phyloP scores from a whole-genome alignment of 2,329 filamentous ascomycete species.

The Fusarium nurragi region DNA sequence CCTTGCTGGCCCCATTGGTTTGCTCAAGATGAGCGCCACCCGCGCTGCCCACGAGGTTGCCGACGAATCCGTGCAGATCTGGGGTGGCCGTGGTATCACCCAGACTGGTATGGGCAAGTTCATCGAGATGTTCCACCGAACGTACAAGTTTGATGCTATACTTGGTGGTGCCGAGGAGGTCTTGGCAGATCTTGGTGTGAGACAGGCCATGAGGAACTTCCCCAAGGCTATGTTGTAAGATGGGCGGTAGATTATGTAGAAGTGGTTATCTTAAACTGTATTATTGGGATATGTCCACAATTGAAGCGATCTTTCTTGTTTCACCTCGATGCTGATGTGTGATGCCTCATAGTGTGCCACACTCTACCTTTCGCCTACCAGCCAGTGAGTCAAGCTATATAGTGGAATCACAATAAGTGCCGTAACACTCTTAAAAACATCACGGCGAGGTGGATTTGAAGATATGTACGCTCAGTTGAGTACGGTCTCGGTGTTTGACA shows the following conservation, averaged over 20 bases:
- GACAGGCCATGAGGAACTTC: slow-evolving; percentile 85
- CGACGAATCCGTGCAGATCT: slow-evolving; percentile 86
- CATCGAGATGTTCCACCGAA: slow-evolving; percentile 85
- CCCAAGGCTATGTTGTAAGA: slow-evolving; percentile 81
- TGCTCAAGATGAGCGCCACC: slow-evolving; percentile 83
- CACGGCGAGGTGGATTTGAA: too few species aligned
- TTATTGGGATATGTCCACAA: background rate
- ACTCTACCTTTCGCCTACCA: too few species aligned
- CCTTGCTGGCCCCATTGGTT: slow-evolving; percentile 81
- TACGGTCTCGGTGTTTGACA: too few species aligned
- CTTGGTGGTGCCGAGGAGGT: slow-evolving; percentile 87
- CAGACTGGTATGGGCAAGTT: slow-evolving; percentile 84
- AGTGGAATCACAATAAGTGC: too few species aligned
- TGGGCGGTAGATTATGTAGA: background rate
- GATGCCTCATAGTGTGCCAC: too few species aligned
- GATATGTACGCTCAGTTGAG: too few species aligned
- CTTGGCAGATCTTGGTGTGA: slow-evolving; percentile 80
- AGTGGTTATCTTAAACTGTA: slow-evolving; percentile 3
- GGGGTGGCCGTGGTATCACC: slow-evolving; percentile 82
- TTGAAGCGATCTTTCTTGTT: background rate
- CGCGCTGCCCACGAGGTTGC: slow-evolving; percentile 83
- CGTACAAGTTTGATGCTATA: slow-evolving; percentile 83
- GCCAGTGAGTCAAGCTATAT: too few species aligned
- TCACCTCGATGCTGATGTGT: too few species aligned
- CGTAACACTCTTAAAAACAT: too few species aligned